Evolutionary conservation across 2,329 filamentous ascomycete species (phyloP).

Genomic region (Colletotrichum euphorbiae): DNA sequence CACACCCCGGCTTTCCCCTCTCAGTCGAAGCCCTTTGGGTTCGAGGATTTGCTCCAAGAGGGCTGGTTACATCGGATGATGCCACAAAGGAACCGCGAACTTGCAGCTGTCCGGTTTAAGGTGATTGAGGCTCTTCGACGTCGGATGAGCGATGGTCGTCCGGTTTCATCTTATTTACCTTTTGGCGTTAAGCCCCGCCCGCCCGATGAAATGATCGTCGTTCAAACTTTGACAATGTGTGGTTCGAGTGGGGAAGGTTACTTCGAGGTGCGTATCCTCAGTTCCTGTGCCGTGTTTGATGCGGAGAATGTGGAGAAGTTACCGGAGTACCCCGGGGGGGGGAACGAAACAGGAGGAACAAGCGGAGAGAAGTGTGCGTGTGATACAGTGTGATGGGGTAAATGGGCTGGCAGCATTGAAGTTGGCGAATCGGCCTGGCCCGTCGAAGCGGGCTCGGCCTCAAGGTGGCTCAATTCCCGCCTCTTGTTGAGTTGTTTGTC

Average conservation of each 20-base stretch:
- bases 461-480: background rate
- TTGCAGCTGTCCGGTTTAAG: background rate
- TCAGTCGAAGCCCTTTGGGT: background rate
- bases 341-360: slow-evolving; percentile 5
- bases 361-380: slow-evolving; percentile 25
- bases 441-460: background rate
- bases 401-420: background rate
- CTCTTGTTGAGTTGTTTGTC: background rate
- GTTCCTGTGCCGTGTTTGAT: slow-evolving; percentile 29
- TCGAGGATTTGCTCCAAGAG: background rate
- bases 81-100: background rate
- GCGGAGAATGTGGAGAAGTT: slow-evolving; percentile 38
- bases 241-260: slow-evolving; percentile 35
- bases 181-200: background rate
- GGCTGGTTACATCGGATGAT: background rate
- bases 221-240: slow-evolving; percentile 28
- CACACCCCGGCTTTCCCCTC: background rate
- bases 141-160: slow-evolving; percentile 17
- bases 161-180: background rate
- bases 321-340: too few relatives aligned
- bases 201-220: slow-evolving; percentile 19
- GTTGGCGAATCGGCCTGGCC: slow-evolving; percentile 20
- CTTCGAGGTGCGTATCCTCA: slow-evolving; percentile 8
- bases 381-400: background rate
- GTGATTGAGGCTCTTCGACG: background rate